These are phyloP conservation scores for Teunomyces funiuensis DNA, from an alignment of 805 yeast species.

Conservation along the genomic window DNA sequence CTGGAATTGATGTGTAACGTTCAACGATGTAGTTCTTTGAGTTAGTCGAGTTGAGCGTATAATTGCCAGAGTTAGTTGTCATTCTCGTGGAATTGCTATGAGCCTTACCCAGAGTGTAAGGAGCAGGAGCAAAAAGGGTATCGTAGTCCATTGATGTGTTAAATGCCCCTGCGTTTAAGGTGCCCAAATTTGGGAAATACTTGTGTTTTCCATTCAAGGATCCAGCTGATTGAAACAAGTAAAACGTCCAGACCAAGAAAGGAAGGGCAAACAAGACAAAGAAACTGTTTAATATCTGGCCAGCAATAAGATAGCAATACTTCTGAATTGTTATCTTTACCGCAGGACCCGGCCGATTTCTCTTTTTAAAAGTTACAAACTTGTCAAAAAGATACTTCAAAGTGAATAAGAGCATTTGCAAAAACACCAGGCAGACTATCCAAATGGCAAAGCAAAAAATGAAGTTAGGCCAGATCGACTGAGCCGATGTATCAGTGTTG, in stretches of 20 bases:
- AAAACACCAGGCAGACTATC: constrained; percentile 22
- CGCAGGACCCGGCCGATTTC: background rate
- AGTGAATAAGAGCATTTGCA: constrained; percentile 21
- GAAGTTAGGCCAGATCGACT: constrained; percentile 44
- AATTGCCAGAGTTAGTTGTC: background rate
- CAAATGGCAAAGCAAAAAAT: constrained; percentile 34
- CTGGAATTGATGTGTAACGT: constrained; percentile 3
- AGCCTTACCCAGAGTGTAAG: background rate
- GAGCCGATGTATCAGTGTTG: constrained; percentile 20
- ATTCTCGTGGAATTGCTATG: background rate
- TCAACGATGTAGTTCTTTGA: background rate
- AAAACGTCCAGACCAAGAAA: constrained; percentile 40
- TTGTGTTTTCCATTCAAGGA: constrained; percentile 12
- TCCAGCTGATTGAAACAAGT: constrained; percentile 27
- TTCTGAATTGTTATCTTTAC: constrained; percentile 15
- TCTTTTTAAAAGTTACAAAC: constrained; percentile 1
- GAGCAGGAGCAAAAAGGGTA: constrained; percentile 16
- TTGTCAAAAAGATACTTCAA: constrained; percentile 14
- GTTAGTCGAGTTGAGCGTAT: background rate
- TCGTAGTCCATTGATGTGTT: constrained; percentile 25
- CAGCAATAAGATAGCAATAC: constrained; percentile 27
- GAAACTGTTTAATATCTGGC: constrained; percentile 31
- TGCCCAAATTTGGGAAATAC: constrained; percentile 12
- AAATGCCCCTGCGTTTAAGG: constrained; percentile 24
- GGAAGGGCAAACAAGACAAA: constrained; percentile 42